Base-by-base conservation (phyloP, 2,329 filamentous ascomycete genomes). In the Talaromyces sp. region DNA sequence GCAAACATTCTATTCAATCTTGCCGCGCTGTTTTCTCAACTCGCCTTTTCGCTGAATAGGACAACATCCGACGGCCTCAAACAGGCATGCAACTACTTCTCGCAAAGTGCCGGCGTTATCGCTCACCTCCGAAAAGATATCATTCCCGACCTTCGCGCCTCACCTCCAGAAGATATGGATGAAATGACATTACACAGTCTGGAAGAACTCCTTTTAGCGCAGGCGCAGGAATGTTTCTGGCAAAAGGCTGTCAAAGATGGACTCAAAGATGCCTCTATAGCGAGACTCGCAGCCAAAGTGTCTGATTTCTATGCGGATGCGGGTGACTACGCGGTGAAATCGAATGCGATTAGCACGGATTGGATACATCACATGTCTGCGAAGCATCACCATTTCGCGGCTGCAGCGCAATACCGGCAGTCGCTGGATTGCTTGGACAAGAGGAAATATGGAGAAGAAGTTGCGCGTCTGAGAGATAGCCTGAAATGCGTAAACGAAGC, bases 361-460 rank as follows among this genome's bases (percentile, higher is more conserved):
- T 98, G 94, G 95, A 97, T 99, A 70, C 94, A 98, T 77, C 94
- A 98, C 75, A 93, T 96, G 85, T 93, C 91, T 31, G 95, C 94
- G 6, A 99, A 98, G 76, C 93, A 98, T 73, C 91, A 97, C 74
- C 95, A 98, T 77, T 98, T 99, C 78, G 93, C 94, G 1, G 94
- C 92, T 0, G 95, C 95, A 0, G 95, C 95, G 0, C 95, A 99
- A 75, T 98, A 94, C 71, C 85, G 95, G 14, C 92, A 94, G 31
- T 92, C 95, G 0, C 89, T 92, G 68, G 93, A 97, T 73, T 95
- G 92, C 70, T 77, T 99, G 14, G 95, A 98, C 78, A 98, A 96
- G 84, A 84, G 90, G 59, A 96, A 90, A 73, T 99, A 97, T 70
- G 95, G 95, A 57, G 95, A 99, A 75, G 95, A 99, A 80, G 90